Evolutionary conservation across 306 rosid genomes (phyloP).

Genomic region (Pterocarpus santalinus): DNA sequence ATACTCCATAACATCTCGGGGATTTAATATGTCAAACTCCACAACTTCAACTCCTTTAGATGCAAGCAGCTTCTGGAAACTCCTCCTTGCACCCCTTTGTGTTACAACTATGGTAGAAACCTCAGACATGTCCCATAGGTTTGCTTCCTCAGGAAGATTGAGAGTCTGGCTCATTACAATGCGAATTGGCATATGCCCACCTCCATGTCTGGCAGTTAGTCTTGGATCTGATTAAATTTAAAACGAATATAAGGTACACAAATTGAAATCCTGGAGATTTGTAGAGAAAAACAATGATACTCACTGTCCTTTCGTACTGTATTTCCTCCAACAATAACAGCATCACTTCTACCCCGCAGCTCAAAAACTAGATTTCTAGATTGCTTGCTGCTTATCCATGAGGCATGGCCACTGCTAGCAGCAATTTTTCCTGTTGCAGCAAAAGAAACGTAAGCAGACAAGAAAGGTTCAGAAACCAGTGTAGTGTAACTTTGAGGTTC

Average conservation of each 20-base stretch:
- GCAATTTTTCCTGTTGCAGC: conserved; percentile 84
- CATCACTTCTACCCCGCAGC: conserved; percentile 93
- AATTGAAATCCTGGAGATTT: conserved; percentile 16
- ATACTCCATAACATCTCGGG: conserved; percentile 91
- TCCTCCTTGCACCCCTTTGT: conserved; percentile 89
- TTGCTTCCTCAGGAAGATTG: conserved; percentile 88
- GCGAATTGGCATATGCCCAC: conserved; percentile 86
- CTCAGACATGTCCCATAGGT: conserved; percentile 80
- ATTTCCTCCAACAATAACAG: conserved; percentile 90
- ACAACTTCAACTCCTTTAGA: conserved; percentile 97
- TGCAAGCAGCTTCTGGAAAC: conserved; percentile 93
- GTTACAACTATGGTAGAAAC: conserved; percentile 88
- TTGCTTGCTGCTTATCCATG: conserved; percentile 84
- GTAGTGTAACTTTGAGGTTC: conserved; percentile 3
- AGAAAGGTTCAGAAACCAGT: conserved; percentile 1
- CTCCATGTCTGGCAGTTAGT: conserved; percentile 92
- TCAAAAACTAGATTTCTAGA: conserved; percentile 82
- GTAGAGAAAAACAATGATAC: conserved; percentile 48
- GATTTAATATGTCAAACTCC: conserved; percentile 86
- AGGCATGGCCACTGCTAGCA: conserved; percentile 81
- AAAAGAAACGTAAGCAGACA: conserved; percentile 28
- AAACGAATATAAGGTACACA: conserved; percentile 19
- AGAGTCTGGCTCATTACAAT: conserved; percentile 83
- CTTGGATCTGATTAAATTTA: conserved; percentile 73
- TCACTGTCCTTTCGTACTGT: conserved; percentile 86